Base-by-base conservation (phyloP, 371 early-diverging fungal genomes). In the Mortierella sp. region DNA sequence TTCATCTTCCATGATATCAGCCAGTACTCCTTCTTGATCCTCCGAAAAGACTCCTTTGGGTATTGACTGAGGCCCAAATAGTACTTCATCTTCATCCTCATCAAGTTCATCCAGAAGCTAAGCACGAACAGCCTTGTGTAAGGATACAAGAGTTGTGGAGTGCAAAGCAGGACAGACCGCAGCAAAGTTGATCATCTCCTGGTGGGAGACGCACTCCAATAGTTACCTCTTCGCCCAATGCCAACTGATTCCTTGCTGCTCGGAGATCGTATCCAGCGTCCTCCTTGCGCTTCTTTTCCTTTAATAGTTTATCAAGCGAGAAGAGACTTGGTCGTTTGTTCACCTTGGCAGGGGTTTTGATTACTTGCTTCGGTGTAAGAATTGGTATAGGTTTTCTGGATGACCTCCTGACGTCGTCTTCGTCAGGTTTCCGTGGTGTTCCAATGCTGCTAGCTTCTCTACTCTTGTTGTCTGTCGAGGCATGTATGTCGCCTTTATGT, bases 221-320 rank as follows among this genome's bases (percentile, higher is more conserved):
- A 4, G 24, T 45, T 62, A 72, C 73, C 53, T 63, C 37, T 14
- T 67, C 55, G 19, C 61, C 60, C 52, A 67, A 47, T 2, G 28
- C 31, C 41, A 53, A 16, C 3, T 49, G 22, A 3, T 17, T 52
- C 13, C 40, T 53, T 1, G 60, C 60, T 24, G 56, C 31, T 9
- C 59, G n/a, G 21, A 72, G 21, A n/a, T 72, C 67, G n/a, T 67
- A 73, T 21, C 74, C 74, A 25, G 44, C 27, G 21, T 63, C 22
- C 3, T 24, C 69, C 22, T 44, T 63, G 47, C 65, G 77, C 13
- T 63, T 52, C 59, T 76, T 76, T 40, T 76, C 77, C 41, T 69
- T 69, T 10, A 69, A 46, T 19, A 76, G 44, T 5, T 50, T 37
- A 22, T 65, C 69, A 3, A 76, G 59, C 3, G 77, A 76, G 53